A percentile compares a stretch with the other conserved stretches of the same genome.
Evolutionary conservation across 805 yeast genomes (phyloP).

Genomic region (Kodamaea hsintzibuensis): DNA sequence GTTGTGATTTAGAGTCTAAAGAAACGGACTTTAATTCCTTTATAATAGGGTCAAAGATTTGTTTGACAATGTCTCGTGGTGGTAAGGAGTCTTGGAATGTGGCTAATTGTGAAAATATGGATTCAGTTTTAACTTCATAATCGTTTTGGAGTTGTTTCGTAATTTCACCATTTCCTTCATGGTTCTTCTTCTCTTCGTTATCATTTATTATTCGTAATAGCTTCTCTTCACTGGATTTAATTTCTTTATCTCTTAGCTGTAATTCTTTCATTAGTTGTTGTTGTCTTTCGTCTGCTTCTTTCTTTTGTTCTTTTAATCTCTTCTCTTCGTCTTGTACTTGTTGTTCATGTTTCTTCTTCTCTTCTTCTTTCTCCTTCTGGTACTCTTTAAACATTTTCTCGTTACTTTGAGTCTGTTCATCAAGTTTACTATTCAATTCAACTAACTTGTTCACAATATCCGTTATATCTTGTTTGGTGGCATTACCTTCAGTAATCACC

Average conservation of each 20-base stretch:
- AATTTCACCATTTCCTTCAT: neutral
- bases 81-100: slow-evolving; percentile 12
- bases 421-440: slow-evolving; percentile 9
- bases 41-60: slow-evolving; percentile 28
- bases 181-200: neutral
- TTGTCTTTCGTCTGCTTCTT: neutral
- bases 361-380: neutral
- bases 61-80: slow-evolving; percentile 14
- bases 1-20: slow-evolving; percentile 20
- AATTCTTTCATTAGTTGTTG: neutral
- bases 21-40: slow-evolving; percentile 27
- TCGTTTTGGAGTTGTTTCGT: neutral
- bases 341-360: neutral
- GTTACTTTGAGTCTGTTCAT: neutral
- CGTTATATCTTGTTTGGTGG: slow-evolving; percentile 32
- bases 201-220: neutral
- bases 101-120: neutral
- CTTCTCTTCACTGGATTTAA: neutral
- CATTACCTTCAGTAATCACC: slow-evolving; percentile 36
- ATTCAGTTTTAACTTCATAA: neutral
- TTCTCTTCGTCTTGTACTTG: neutral
- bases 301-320: neutral
- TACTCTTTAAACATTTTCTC: neutral
- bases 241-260: neutral
- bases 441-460: slow-evolving; percentile 22